phyloP scores from a whole-genome alignment of 495 filamentous ascomycete genomes.

The Astrothelium macrocarpum region DNA sequence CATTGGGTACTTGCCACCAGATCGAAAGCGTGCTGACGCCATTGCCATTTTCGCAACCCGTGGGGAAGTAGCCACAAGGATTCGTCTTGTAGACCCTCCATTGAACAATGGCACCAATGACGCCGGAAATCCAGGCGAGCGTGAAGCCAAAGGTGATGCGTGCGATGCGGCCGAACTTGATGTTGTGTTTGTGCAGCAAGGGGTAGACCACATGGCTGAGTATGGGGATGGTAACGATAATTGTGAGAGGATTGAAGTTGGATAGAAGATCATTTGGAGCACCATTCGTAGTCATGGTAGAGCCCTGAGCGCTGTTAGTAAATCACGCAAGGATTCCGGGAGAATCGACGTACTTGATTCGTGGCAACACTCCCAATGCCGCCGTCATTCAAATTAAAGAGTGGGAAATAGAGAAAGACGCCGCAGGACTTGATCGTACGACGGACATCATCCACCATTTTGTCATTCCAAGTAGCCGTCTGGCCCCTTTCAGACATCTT shows the following conservation, averaged over 20 bases:
- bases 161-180: slow-evolving; percentile 62
- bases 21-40: slow-evolving; percentile 12
- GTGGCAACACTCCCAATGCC: slow-evolving; percentile 38
- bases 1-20: slow-evolving; percentile 21
- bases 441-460: slow-evolving; percentile 27
- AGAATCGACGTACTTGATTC: slow-evolving; percentile 26
- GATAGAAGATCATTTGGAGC: slow-evolving; percentile 46
- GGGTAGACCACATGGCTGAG: slow-evolving; percentile 62
- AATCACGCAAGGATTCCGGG: too few relatives aligned
- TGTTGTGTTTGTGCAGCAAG: slow-evolving; percentile 47
- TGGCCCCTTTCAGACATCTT: slow-evolving; percentile 43
- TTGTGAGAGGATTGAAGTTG: slow-evolving; percentile 53
- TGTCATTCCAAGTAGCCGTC: slow-evolving; percentile 15
- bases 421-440: slow-evolving; percentile 36
- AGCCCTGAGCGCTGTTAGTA: slow-evolving; percentile 31
- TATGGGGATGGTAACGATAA: slow-evolving; percentile 63
- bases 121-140: slow-evolving; percentile 53
- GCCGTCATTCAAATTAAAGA: slow-evolving; percentile 44
- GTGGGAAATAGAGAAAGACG: slow-evolving; percentile 49
- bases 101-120: slow-evolving; percentile 60
- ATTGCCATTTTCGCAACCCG: slow-evolving; percentile 20
- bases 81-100: slow-evolving; percentile 58
- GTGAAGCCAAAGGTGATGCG: slow-evolving; percentile 66
- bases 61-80: slow-evolving; percentile 34
- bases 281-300: slow-evolving; percentile 55